These are phyloP conservation scores for Plasmodium vivax DNA, from an alignment of 169 alveolate genomes.

Conservation along the genomic window DNA sequence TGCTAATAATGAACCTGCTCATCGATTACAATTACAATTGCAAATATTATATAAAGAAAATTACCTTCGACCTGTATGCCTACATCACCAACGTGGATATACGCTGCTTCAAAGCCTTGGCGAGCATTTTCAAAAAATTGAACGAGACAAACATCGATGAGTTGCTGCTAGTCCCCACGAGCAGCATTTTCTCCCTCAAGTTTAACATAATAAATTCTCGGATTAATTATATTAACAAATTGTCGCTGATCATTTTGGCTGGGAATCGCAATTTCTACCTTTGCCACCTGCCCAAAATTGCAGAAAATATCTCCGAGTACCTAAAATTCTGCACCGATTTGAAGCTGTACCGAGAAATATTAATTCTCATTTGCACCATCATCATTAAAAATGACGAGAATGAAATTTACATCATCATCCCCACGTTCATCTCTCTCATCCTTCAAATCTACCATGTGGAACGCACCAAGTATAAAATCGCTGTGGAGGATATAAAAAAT, in stretches of 20 bases:
- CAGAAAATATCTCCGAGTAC: constrained; percentile 73
- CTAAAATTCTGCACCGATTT: constrained; percentile 57
- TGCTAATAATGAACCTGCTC: constrained; percentile 42
- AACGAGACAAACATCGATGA: constrained; percentile 70
- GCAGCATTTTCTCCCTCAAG: constrained; percentile 64
- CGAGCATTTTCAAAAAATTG: constrained; percentile 52
- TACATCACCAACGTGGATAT: constrained; percentile 50
- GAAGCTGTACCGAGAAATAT: constrained; percentile 66
- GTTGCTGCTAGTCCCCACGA: constrained; percentile 46
- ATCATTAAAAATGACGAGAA: constrained; percentile 70
- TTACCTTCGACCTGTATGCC: constrained; percentile 42
- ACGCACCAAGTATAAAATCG: constrained; percentile 41
- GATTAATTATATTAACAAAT: constrained; percentile 69
- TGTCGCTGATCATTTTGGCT: constrained; percentile 48
- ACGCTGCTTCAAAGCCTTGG: constrained; percentile 42
- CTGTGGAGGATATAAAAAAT: constrained; percentile 22
- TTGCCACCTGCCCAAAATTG: constrained; percentile 64
- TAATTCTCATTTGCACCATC: constrained; percentile 51
- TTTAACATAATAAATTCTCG: constrained; percentile 66
- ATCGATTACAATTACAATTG: constrained; percentile 54
- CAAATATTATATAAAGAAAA: constrained; percentile 45
- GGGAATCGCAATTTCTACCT: constrained; percentile 53
- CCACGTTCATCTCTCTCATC: constrained; percentile 59
- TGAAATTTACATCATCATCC: constrained; percentile 72
- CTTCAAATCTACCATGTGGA: constrained; percentile 75